Evolutionary conservation across 2,329 filamentous ascomycete genomes (phyloP).

Genomic region (Trichoderma aggressivum): DNA sequence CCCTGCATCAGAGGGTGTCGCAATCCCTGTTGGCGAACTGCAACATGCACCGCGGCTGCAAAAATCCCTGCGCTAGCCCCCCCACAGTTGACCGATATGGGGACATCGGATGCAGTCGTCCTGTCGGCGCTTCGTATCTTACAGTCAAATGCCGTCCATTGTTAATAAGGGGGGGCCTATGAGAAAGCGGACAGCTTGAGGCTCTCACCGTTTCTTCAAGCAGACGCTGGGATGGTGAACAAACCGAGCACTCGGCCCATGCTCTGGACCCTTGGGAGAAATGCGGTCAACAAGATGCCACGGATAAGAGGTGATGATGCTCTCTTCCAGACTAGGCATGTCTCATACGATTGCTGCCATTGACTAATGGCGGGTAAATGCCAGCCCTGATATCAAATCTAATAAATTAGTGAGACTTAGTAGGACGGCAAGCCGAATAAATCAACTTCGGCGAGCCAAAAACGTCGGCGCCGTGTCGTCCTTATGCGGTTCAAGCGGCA

Average conservation of each 20-base stretch:
- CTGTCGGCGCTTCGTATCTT: neutral
- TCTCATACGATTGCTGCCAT: neutral
- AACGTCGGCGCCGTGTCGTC: neutral
- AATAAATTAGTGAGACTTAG: neutral
- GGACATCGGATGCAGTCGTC: neutral
- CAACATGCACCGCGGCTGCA: neutral
- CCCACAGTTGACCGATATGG: slow-evolving; percentile 2
- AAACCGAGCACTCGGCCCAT: neutral
- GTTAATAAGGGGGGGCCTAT: neutral
- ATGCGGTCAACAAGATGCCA: neutral
- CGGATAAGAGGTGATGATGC: neutral
- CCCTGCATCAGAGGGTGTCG: neutral
- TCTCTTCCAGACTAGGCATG: neutral
- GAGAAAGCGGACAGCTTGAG: neutral
- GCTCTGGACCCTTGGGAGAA: neutral
- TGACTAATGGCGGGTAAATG: neutral
- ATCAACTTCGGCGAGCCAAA: neutral
- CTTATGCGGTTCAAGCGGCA: slow-evolving; percentile 8
- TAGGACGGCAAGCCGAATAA: neutral
- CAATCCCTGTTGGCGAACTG: slow-evolving; percentile 4
- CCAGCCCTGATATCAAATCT: neutral
- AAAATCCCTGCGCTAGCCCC: slow-evolving; percentile 14
- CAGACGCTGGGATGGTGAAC: neutral
- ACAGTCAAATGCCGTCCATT: neutral
- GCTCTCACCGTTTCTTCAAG: slow-evolving; percentile 7